These are phyloP conservation scores for Aspergillus fructus DNA, from an alignment of 2,329 filamentous ascomycete genomes.

Conservation along the genomic window DNA sequence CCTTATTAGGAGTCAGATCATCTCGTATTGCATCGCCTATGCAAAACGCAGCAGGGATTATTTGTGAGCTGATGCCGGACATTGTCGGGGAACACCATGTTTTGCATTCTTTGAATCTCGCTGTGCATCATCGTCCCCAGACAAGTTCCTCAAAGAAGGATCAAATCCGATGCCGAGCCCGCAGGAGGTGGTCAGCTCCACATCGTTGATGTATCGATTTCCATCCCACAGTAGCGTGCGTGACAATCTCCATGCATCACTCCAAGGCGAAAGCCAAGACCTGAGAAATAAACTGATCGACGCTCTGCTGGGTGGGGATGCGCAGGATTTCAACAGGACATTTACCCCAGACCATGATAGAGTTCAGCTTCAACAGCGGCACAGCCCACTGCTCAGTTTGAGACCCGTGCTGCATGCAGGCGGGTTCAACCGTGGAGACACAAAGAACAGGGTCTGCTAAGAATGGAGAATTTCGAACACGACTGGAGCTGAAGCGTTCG, in stretches of 20 bases:
- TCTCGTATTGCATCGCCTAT: neutral
- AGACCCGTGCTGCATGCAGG: slow-evolving; percentile 12
- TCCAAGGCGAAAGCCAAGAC: slow-evolving; percentile 10
- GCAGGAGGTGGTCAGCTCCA: slow-evolving; percentile 10
- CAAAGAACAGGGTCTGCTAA: slow-evolving; percentile 6
- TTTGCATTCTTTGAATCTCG: neutral
- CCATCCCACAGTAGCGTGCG: slow-evolving; percentile 4
- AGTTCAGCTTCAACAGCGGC: slow-evolving; percentile 7
- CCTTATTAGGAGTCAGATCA: neutral
- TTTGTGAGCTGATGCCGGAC: slow-evolving; percentile 2
- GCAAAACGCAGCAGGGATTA: slow-evolving; percentile 2
- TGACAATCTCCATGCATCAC: slow-evolving; percentile 8
- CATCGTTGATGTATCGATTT: slow-evolving; percentile 18
- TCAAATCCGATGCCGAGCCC: neutral
- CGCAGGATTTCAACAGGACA: neutral
- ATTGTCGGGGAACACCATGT: slow-evolving; percentile 6
- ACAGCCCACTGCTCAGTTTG: slow-evolving; percentile 4
- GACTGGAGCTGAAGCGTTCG: slow-evolving; percentile 4
- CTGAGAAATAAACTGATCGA: slow-evolving; percentile 18
- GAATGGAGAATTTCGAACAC: neutral
- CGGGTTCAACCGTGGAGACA: slow-evolving; percentile 1
- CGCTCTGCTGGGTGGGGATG: neutral
- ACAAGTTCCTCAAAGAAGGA: neutral
- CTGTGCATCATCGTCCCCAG: slow-evolving; percentile 1
- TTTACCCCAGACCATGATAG: slow-evolving; percentile 15